These are phyloP conservation scores for Setomelanomma holmii DNA, from an alignment of 2,329 filamentous ascomycete species.

Conservation along the genomic window DNA sequence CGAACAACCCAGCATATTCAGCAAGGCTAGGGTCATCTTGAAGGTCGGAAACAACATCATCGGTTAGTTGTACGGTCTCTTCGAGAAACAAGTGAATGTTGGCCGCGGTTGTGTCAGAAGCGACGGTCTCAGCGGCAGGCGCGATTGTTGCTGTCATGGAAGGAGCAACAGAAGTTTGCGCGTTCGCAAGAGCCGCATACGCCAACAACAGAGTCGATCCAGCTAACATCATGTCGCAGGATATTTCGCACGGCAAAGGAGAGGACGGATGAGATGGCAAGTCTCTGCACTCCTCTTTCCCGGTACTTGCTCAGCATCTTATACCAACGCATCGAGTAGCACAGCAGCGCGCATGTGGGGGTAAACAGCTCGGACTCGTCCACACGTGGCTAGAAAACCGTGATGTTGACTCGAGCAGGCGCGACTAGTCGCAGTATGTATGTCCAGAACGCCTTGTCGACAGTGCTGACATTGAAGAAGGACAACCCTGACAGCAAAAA, in stretches of 20 bases:
- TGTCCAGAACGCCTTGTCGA: conserved; percentile 5
- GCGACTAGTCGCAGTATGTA: conserved; percentile 2
- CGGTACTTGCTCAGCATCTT: too few relatives aligned
- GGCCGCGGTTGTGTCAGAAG: conserved; percentile 23
- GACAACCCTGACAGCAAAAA: too few relatives aligned
- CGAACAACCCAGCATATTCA: conserved; percentile 41
- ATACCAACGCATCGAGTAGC: too few relatives aligned
- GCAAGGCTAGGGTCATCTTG: conserved; percentile 21
- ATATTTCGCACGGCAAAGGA: too few relatives aligned
- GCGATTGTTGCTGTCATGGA: conserved; percentile 25
- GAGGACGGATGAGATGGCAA: too few relatives aligned
- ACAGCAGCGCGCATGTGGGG: too few relatives aligned
- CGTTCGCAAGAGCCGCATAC: conserved; percentile 19
- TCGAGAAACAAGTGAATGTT: conserved; percentile 27
- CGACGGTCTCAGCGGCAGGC: conserved; percentile 35
- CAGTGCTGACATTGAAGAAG: not conserved
- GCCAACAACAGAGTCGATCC: conserved; percentile 17
- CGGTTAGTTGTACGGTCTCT: conserved; percentile 35
- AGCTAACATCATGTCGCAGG: conserved; percentile 29
- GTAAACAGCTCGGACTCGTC: too few relatives aligned
- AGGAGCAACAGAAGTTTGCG: conserved; percentile 19
- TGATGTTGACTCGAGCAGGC: not conserved
- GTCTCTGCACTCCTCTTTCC: too few relatives aligned
- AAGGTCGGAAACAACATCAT: conserved; percentile 28
- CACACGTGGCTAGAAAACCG: too few relatives aligned